Conservation (phyloP, 192 early-diverging fungal species). For the Rhizophagus prolifer region DNA sequence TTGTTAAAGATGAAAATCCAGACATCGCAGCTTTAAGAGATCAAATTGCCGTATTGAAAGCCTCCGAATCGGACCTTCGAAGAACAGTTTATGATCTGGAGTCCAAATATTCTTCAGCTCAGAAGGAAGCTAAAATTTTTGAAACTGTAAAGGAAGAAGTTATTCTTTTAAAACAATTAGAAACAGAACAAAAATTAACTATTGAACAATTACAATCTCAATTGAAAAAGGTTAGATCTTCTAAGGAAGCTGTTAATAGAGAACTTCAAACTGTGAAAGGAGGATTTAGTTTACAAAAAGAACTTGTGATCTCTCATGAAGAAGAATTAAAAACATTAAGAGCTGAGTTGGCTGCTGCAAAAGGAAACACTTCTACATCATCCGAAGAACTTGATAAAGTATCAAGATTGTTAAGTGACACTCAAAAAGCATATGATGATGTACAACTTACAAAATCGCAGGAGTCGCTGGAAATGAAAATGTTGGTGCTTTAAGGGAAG, state of each 20-base stretch:
- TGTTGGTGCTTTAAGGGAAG: slow-evolving; percentile 4
- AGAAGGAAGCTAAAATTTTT: slow-evolving; percentile 15
- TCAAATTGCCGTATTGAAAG: slow-evolving; percentile 17
- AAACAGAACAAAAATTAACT: slow-evolving; percentile 5
- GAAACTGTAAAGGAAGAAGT: slow-evolving; percentile 18
- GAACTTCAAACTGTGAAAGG: slow-evolving; percentile 23
- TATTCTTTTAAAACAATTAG: not conserved
- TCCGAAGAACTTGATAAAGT: slow-evolving; percentile 20
- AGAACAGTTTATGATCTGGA: slow-evolving; percentile 15
- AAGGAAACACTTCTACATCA: not conserved
- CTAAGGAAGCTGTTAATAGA: slow-evolving; percentile 3
- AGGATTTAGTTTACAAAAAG: slow-evolving; percentile 22
- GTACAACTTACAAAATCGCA: slow-evolving; percentile 18
- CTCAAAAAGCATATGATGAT: slow-evolving; percentile 12
- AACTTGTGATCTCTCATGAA: slow-evolving; percentile 7
- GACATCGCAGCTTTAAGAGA: slow-evolving; percentile 8
- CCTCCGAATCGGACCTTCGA: not conserved
- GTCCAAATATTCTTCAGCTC: slow-evolving; percentile 6
- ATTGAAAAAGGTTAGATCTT: slow-evolving; percentile 12
- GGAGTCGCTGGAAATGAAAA: slow-evolving; percentile 12
- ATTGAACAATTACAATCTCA: slow-evolving; percentile 22
- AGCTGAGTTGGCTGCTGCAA: slow-evolving; percentile 6
- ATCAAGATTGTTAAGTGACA: slow-evolving; percentile 9
- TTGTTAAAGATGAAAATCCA: slow-evolving; percentile 13
- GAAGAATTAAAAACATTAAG: slow-evolving; percentile 13